Conservation (phyloP, 257 asterid species). For the Solanum microdontum region DNA sequence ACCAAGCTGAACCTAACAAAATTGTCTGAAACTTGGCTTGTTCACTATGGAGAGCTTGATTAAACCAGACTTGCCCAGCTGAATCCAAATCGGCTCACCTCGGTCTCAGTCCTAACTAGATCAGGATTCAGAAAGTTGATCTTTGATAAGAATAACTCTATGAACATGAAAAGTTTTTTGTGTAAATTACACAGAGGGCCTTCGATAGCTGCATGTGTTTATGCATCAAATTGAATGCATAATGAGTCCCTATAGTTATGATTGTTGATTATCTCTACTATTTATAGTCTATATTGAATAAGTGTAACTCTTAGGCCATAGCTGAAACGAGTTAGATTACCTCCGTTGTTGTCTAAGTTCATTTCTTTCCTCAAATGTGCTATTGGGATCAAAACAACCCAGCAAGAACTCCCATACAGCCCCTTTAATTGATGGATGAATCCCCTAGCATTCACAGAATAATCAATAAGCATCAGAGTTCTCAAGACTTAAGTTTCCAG, state of each 20-base stretch:
- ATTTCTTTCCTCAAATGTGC: constrained; percentile 62
- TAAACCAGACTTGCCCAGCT: neutral
- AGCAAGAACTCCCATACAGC: constrained; percentile 91
- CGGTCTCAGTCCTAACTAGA: neutral
- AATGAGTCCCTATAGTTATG: neutral
- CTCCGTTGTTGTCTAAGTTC: constrained; percentile 59
- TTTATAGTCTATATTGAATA: neutral
- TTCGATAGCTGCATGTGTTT: neutral
- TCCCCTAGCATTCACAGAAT: constrained; percentile 39
- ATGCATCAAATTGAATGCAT: neutral
- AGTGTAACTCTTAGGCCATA: neutral
- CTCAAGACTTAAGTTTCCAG: neutral
- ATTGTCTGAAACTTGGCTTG: neutral
- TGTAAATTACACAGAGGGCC: neutral
- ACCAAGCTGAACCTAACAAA: neutral
- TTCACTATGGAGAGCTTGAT: neutral
- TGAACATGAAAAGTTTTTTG: neutral
- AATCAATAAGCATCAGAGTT: neutral
- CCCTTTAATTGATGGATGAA: constrained; percentile 90
- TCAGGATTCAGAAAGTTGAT: neutral
- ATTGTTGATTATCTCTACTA: neutral
- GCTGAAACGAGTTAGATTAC: constrained; percentile 23
- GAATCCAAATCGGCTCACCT: neutral
- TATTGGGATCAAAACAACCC: constrained; percentile 89
- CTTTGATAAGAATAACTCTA: neutral